Evolutionary conservation across 1,139 yeast genomes (phyloP).

Genomic region (Sugiyamaella novakii): DNA sequence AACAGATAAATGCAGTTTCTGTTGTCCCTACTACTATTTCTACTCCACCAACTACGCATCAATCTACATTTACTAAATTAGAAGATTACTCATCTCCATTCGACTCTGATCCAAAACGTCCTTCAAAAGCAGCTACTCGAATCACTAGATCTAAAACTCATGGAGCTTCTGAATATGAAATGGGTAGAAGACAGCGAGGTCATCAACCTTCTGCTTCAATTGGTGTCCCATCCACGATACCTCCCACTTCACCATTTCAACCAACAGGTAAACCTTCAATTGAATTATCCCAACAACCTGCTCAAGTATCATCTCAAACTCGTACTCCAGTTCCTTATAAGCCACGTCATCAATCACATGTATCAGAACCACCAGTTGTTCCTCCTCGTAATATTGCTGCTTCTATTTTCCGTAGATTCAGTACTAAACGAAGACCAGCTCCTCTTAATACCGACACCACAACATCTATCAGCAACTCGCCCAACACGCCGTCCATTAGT

Average conservation of each 20-base stretch:
- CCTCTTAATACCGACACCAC: conserved; percentile 14
- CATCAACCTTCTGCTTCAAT: conserved; percentile 20
- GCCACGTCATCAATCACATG: conserved; percentile 28
- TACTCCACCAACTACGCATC: background rate
- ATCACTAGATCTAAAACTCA: conserved; percentile 34
- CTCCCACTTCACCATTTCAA: conserved; percentile 14
- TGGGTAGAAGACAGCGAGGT: conserved; percentile 18
- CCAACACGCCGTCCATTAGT: background rate
- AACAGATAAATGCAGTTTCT: background rate
- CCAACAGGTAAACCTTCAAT: background rate
- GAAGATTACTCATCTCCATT: conserved; percentile 13
- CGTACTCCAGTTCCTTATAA: conserved; percentile 12
- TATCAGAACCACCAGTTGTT: conserved; percentile 29
- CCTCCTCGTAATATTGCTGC: conserved; percentile 31
- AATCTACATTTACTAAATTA: background rate
- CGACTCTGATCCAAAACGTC: conserved; percentile 21
- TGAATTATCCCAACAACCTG: no score
- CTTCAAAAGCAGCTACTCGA: conserved; percentile 25
- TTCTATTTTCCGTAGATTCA: conserved; percentile 34
- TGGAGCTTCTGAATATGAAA: conserved; percentile 31
- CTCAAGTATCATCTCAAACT: conserved; percentile 2
- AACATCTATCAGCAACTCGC: conserved; percentile 12
- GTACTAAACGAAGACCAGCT: conserved; percentile 34
- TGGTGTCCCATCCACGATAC: conserved; percentile 9
- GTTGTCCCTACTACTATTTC: background rate